Evolutionary conservation across 2,329 filamentous ascomycete species (phyloP).

Genomic region (Nothophoma quercina): DNA sequence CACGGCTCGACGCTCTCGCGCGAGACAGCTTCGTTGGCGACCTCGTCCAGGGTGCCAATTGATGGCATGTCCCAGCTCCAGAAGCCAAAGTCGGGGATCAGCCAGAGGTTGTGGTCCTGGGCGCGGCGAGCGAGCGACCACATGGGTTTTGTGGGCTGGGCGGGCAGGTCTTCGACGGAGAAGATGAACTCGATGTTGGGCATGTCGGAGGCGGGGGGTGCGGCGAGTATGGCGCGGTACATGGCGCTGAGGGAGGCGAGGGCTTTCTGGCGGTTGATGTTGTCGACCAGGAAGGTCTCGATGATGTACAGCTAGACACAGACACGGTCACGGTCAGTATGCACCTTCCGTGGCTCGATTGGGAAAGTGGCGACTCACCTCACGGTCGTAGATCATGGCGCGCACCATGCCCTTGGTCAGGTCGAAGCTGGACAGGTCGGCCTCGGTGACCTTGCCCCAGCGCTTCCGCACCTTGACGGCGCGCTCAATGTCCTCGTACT

Average conservation of each 20-base stretch:
- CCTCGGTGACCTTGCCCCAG: slow-evolving; percentile 37
- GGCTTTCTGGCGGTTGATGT: slow-evolving; percentile 45
- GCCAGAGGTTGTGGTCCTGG: slow-evolving; percentile 43
- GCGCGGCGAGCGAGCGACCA: slow-evolving; percentile 44
- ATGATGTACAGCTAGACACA: slow-evolving; percentile 39
- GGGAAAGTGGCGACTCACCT: slow-evolving; percentile 29
- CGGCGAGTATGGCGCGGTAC: slow-evolving; percentile 40
- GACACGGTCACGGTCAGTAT: slow-evolving; percentile 6
- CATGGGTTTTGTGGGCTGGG: slow-evolving; percentile 38
- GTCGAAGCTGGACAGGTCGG: slow-evolving; percentile 37
- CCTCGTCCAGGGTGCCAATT: slow-evolving; percentile 40
- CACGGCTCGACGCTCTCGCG: slow-evolving; percentile 40
- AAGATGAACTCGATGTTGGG: slow-evolving; percentile 46
- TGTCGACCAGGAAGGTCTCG: slow-evolving; percentile 43
- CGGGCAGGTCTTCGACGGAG: slow-evolving; percentile 44
- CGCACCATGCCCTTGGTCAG: slow-evolving; percentile 46
- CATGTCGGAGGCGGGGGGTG: slow-evolving; percentile 30
- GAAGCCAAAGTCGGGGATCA: slow-evolving; percentile 47
- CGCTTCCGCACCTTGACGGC: slow-evolving; percentile 33
- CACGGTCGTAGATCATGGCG: slow-evolving; percentile 40
- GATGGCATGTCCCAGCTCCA: slow-evolving; percentile 47
- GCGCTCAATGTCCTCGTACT: slow-evolving; percentile 42
- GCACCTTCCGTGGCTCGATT: background rate
- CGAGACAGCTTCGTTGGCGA: slow-evolving; percentile 35
- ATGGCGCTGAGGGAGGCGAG: slow-evolving; percentile 38